These are phyloP conservation scores for Vanrija pseudolonga DNA, from an alignment of 1,284 basidiomycete species.

Conservation along the genomic window DNA sequence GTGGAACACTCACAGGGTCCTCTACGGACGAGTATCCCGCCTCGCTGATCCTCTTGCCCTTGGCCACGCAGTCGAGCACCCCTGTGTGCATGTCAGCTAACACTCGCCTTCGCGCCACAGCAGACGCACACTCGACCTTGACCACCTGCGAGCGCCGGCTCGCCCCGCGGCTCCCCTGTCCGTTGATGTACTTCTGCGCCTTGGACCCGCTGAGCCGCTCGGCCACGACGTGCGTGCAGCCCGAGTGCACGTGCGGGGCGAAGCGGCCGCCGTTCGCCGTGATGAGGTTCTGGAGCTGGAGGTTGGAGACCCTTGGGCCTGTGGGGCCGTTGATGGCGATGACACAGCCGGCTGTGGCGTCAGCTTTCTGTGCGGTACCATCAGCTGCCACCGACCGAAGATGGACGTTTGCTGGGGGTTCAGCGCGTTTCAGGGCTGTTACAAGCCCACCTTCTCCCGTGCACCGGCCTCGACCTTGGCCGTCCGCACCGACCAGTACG, in stretches of 20 bases:
- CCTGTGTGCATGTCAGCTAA: constrained; percentile 26
- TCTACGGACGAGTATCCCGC: constrained; percentile 42
- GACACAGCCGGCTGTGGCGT: constrained; percentile 33
- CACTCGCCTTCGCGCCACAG: background rate
- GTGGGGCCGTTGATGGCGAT: constrained; percentile 50
- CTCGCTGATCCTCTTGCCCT: constrained; percentile 38
- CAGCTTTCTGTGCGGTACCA: background rate
- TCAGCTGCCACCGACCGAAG: background rate
- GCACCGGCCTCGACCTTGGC: constrained; percentile 40
- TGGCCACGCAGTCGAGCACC: constrained; percentile 42
- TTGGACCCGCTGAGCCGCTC: constrained; percentile 43
- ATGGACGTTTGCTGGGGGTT: background rate
- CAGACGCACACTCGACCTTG: constrained; percentile 43
- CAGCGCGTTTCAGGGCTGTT: background rate
- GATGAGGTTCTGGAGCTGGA: constrained; percentile 48
- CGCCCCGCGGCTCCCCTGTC: constrained; percentile 34
- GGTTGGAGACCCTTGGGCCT: constrained; percentile 43
- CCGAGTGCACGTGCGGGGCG: constrained; percentile 33
- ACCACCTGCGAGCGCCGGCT: constrained; percentile 39
- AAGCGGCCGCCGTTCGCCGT: constrained; percentile 42
- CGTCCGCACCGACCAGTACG: constrained; percentile 43
- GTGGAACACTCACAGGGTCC: constrained; percentile 37
- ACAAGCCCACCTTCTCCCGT: constrained; percentile 25
- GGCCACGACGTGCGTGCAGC: constrained; percentile 47
- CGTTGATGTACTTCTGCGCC: constrained; percentile 47